Base-by-base conservation (phyloP, 176 grass and related monocot species). In the Oryza meridionalis region DNA sequence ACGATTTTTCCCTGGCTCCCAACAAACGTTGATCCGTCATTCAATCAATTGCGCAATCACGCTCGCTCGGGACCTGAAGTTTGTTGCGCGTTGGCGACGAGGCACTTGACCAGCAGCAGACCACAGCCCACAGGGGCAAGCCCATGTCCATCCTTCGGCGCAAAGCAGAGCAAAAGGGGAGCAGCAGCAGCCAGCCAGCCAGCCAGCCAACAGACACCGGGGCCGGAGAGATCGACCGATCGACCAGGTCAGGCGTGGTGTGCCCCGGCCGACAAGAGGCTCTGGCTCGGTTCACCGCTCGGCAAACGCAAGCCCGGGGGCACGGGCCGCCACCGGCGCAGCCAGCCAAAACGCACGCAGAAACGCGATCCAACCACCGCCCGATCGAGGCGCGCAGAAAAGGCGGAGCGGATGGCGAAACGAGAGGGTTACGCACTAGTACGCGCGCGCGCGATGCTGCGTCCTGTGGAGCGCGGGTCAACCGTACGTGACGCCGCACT, bases 131-230 rank as follows among this genome's bases (percentile, higher is more conserved):
- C 53, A 58, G 51, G 51, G 19, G 53, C 16, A 0, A 16, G 11
- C 31, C 55, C 73, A 70, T 38, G 11, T 51, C 55, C 73, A 70
- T 38, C 58, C 88, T 90, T 86, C 2, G 67, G 67, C 73, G 88
- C 88, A 43, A 86, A 86, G 88, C 11, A 3, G 68, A 26, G 5
- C 67, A 64, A 61, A 33, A 21, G 65, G 51, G 38, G 17, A 13
- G 51, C 9, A 47, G 35, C 55, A 19, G 15, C 49, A 53, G 58
- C 5, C 4, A 62, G 21, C 58, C 58, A 61, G 51, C 21, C 58
- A 62, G 33, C 33, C 33, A 62, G 21, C 58, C 58, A 62, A 58
- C 17, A 19, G 53, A 11, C 81, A 83, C 44, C 32, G 15, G 66
- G 58, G 4, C n/a, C 58, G 58, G 58, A 62, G 58, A 62, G 58